Base-by-base conservation (phyloP, 2,329 filamentous ascomycete species). In the Penicillium crustosum region DNA sequence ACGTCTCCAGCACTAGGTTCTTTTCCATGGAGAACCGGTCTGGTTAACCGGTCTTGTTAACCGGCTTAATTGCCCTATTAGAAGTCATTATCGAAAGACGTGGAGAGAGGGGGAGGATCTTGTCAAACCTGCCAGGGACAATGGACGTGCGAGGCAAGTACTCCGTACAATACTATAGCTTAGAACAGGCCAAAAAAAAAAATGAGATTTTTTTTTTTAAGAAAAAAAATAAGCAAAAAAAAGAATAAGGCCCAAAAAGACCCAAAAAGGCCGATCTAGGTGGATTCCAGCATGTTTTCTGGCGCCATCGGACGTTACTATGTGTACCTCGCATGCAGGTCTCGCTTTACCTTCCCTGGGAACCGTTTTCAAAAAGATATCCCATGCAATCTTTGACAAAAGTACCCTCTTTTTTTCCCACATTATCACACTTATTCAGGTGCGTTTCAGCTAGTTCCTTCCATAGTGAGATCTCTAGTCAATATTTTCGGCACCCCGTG, bases 271-370 rank as follows among this genome's bases (percentile, higher is more conserved):
- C 42, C 38, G 55, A 53, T 59, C 51, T 43, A 55, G 39, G 44
- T 49, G 47, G 47, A 47, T 50, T 55, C 47, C 45, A 49, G 33
- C 52, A 52, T 53, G 50, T 58, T 60, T 49, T 55, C 58, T 59
- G 55, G 60, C 51, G 61, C 60, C 52, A 57, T 54, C 49, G 58
- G 62, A 42, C 41, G 29, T 29, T 48, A 25, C 49, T 61, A 41
- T 56, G 49, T 39, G 49, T 53, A 45, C 50, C 36, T 53, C 36
- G 23, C 36, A 53, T 59, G 50, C 57, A 60, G 42, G 47, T 36
- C 58, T 66, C 63, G 63, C 57, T 52, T 50, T 54, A 66, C 63
- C 62, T 66, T 66, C 63, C 63, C 21, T 31, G 7, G 4, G 19
- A 49, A 38, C 17, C 9, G 36, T 9, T 44, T 49, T 33, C 19